phyloP scores from a whole-genome alignment of 306 rosid species.

The Sicyos edulis region DNA sequence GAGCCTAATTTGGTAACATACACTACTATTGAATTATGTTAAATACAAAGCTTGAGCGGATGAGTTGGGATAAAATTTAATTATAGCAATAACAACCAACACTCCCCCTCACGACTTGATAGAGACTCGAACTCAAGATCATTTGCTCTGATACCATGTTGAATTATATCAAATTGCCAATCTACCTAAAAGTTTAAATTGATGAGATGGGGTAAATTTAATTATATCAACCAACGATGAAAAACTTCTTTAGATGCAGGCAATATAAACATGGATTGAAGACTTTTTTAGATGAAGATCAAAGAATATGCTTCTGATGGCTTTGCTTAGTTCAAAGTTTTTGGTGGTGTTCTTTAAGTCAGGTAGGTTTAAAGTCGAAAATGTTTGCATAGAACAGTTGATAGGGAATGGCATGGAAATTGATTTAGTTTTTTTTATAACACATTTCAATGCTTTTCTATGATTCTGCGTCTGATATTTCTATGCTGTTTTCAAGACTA shows the following conservation, averaged over 20 bases:
- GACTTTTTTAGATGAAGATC: slow-evolving; percentile 52
- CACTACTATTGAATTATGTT: slow-evolving; percentile 53
- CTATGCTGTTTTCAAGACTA: neutral
- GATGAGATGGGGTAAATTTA: no score
- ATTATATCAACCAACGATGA: no score
- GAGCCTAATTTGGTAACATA: slow-evolving; percentile 56
- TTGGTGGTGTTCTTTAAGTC: slow-evolving; percentile 64
- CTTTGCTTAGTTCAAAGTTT: slow-evolving; percentile 59
- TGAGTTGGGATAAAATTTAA: no score
- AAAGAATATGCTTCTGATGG: slow-evolving; percentile 63
- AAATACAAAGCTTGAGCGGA: no score
- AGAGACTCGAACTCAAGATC: no score
- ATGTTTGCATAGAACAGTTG: slow-evolving; percentile 39
- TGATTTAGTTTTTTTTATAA: no score
- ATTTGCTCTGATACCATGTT: no score
- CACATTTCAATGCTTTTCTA: neutral
- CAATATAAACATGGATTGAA: slow-evolving; percentile 41
- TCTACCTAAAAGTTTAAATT: no score
- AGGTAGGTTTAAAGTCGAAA: slow-evolving; percentile 51
- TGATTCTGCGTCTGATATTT: neutral
- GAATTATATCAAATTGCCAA: no score
- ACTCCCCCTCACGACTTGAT: no score
- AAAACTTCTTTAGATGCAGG: slow-evolving; percentile 47
- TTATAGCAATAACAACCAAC: no score
- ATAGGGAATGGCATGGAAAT: slow-evolving; percentile 32